Evolutionary conservation across 495 filamentous ascomycete species (phyloP), one percentile per base, ranked within the genome.

Genomic region (Copromyces sp.): DNA sequence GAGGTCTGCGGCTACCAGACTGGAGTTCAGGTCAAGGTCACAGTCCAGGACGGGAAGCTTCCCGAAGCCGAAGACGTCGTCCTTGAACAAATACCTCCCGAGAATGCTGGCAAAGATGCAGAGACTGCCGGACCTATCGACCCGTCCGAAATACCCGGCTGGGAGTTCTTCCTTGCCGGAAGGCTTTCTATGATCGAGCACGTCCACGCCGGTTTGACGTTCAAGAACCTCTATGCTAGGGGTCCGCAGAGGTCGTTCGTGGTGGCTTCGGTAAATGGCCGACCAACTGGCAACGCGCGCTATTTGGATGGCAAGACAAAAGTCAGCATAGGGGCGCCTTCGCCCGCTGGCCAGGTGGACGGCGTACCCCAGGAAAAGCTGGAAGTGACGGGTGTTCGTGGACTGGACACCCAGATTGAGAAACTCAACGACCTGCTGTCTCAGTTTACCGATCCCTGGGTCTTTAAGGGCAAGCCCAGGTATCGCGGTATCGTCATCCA

Each of bases 401-500:
- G 91, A 20, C 84, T 94, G 71, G 83, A 86, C 32, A 83, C 82
- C 35, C 92, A 90, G 74, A 84, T 91, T 73, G 82, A 84, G 71
- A 84, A 86, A 74, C 87, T 92, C 72, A 94, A 95, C 77, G 81
- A 90, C 44, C 86, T 89, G 37, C 83, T 97, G 32, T 80, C 84
- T 24, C 84, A 86, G 65, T 89, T 93, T 72, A 87, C 69, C 76
- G 35, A 73, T 77, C 44, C 75, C 75, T 37, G 78, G 77, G 39
- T 80, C 61, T 76, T 76, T 65, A 76, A 42, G 74, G 78, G 73
- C 75, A 72, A 72, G 77, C 73, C 78, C 74, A 81, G 86, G 45
- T 86, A 74, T 32, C 72, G 87, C 59, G 84, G 89, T 39, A 87
- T 95, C 68, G 82, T 97, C 73, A 84, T 99, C 59, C 89, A 95